phyloP scores from a whole-genome alignment of 192 early-diverging fungal genomes.

The Entrophospora sp. region DNA sequence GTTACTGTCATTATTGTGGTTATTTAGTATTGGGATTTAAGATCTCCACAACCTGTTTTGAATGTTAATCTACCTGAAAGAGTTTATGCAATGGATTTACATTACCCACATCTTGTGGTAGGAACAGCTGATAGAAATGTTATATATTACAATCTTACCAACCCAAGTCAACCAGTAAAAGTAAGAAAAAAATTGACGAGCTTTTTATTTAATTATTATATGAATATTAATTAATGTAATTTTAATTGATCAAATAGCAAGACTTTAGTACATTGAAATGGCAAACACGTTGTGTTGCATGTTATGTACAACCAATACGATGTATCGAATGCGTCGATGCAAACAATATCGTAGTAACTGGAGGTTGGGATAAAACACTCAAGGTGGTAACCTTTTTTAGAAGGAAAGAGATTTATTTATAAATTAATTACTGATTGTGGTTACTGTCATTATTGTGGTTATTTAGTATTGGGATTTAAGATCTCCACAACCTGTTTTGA shows the following conservation, averaged over 20 bases:
- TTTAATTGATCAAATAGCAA: neutral
- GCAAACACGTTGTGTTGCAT: conserved; percentile 75
- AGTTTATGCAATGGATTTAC: conserved; percentile 81
- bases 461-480: conserved; percentile 96
- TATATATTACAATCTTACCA: conserved; percentile 68
- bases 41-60: conserved; percentile 65
- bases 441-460: too few relatives aligned
- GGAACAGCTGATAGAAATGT: conserved; percentile 86
- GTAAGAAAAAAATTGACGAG: conserved; percentile 7
- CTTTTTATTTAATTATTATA: neutral
- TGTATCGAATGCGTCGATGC: conserved; percentile 69
- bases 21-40: conserved; percentile 96
- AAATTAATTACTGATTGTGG: neutral
- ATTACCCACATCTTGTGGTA: conserved; percentile 70
- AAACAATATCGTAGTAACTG: conserved; percentile 66
- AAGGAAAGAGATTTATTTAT: neutral
- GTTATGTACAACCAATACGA: conserved; percentile 83
- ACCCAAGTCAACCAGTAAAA: conserved; percentile 72
- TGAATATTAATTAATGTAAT: neutral
- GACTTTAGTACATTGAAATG: conserved; percentile 66
- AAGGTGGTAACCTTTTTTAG: conserved; percentile 24
- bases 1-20: too few relatives aligned
- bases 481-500: conserved; percentile 62
- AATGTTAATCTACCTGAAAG: conserved; percentile 75
- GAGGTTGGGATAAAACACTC: conserved; percentile 91